Base-by-base conservation (phyloP, 345 rosid genomes). In the Atalantia buxifolia region DNA sequence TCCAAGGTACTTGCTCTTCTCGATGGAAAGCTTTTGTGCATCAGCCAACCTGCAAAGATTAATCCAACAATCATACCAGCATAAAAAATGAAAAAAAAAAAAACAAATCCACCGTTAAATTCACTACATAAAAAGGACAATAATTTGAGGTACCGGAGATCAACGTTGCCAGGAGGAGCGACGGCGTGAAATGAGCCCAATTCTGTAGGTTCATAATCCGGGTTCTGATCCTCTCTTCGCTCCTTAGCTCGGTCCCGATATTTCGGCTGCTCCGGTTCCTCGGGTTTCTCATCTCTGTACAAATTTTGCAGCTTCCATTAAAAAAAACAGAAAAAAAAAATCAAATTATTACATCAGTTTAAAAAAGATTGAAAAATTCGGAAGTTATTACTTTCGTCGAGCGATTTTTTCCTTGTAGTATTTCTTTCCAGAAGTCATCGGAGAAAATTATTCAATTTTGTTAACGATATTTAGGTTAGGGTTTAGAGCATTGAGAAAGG, bases 1-100 rank as follows among this genome's bases (percentile, higher is more conserved):
- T 95, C 99, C 99, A 63, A 95, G 99, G 83, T 91, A 95, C 93
- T 95, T 95, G 94, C 98, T 93, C 90, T 93, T 92, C 89, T 95
- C 99, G 5, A 95, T 95, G 35, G 97, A 92, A 73, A 95, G 71
- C 91, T 93, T 92, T 5, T 92, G 82, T 24, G 93, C 97, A 60
- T 93, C 99, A 35, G 97, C 91, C 48, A 90, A 85, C 75, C 96
- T 92, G 68, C 66, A 66, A 61, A 71, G 2, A 28, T 27, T 14
- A 61, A 48, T 53, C 28, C 55, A 76, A 22, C n/a, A 45, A 57
- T 27, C 9, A n/a, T 28, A 8, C 65, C 22, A 57, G 16, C 24
- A 21, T 0, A 31, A 56, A 36, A 50, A 35, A 21, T 0, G 31
- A 38, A 7, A 38, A 38, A 7, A 7, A 38, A 7, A 62, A 62